A percentile compares a stretch with the other conserved stretches of the same genome.
Evolutionary conservation across 192 early-diverging fungal species (phyloP).

Genomic region (Coemansia umbellata): DNA sequence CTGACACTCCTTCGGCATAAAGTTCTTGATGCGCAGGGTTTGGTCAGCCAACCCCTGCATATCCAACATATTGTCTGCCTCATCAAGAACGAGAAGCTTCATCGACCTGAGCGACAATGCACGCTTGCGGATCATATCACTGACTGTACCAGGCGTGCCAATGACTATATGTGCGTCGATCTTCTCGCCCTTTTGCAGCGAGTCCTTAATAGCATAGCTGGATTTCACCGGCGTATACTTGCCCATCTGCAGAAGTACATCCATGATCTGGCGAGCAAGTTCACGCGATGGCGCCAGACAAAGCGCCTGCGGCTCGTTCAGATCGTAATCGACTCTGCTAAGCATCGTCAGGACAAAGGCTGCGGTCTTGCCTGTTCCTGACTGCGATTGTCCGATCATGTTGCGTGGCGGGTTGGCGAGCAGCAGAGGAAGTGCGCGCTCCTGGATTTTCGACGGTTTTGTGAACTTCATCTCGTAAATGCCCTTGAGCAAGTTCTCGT

Average conservation of each 20-base stretch:
- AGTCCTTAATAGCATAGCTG: constrained; percentile 77
- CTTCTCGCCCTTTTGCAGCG: constrained; percentile 51
- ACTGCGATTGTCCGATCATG: constrained; percentile 98
- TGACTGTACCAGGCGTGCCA: constrained; percentile 92
- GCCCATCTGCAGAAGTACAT: constrained; percentile 86
- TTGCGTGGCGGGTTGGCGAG: constrained; percentile 84
- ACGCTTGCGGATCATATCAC: constrained; percentile 66
- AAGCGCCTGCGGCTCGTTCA: constrained; percentile 73
- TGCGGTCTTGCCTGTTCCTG: constrained; percentile 97
- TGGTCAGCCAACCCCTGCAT: constrained; percentile 82
- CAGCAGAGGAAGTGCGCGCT: constrained; percentile 85
- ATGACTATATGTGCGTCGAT: constrained; percentile 80
- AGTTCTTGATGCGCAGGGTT: constrained; percentile 74
- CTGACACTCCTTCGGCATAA: constrained; percentile 71
- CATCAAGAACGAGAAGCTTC: constrained; percentile 90
- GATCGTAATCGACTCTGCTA: constrained; percentile 70
- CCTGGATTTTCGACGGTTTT: constrained; percentile 94
- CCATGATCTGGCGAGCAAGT: constrained; percentile 91
- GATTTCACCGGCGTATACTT: constrained; percentile 80
- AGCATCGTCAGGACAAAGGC: constrained; percentile 94
- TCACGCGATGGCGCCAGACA: constrained; percentile 92
- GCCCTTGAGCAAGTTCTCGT: constrained; percentile 81
- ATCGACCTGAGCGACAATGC: constrained; percentile 59
- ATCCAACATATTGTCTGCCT: constrained; percentile 99
- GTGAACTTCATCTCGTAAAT: constrained; percentile 92